Percentiles rank a stretch among this genome's conserved stretches.
phyloP scores from a whole-genome alignment of 208 protist genomes.

The Trypanosoma mega region DNA sequence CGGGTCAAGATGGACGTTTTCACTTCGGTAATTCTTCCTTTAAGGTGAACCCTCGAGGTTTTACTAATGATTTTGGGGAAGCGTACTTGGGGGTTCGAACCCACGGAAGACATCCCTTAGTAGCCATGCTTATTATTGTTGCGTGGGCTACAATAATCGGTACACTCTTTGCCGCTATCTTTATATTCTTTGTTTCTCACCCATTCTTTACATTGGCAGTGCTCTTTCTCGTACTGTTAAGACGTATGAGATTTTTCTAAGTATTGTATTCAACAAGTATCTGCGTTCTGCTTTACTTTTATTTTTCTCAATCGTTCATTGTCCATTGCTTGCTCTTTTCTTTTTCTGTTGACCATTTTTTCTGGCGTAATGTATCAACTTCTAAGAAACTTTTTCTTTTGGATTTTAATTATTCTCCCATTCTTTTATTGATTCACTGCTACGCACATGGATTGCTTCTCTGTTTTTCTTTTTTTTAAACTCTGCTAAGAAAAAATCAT shows the following conservation, averaged over 20 bases:
- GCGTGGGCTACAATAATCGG: slow-evolving; percentile 63
- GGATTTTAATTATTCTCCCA: no score
- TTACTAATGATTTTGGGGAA: slow-evolving; percentile 62
- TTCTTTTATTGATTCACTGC: no score
- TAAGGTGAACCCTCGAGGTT: slow-evolving; percentile 31
- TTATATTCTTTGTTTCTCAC: slow-evolving; percentile 61
- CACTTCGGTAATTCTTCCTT: slow-evolving; percentile 58
- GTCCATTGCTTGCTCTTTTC: no score
- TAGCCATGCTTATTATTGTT: slow-evolving; percentile 65
- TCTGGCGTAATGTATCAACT: no score
- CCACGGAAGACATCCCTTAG: slow-evolving; percentile 60
- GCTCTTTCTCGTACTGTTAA: slow-evolving; percentile 51
- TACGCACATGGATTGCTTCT: no score
- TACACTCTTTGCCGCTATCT: slow-evolving; percentile 45
- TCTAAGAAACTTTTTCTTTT: no score
- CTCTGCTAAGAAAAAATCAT: no score
- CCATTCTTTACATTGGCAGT: slow-evolving; percentile 66
- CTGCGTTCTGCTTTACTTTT: not conserved
- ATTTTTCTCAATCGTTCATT: not conserved
- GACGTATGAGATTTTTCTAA: slow-evolving; percentile 41
- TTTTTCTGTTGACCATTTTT: no score
- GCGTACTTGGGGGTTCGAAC: slow-evolving; percentile 64
- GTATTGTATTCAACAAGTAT: not conserved
- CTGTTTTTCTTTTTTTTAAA: no score
- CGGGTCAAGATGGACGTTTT: slow-evolving; percentile 49